Conservation (phyloP, 2,329 filamentous ascomycete genomes). For the Coccinonectria pachysandricola region DNA sequence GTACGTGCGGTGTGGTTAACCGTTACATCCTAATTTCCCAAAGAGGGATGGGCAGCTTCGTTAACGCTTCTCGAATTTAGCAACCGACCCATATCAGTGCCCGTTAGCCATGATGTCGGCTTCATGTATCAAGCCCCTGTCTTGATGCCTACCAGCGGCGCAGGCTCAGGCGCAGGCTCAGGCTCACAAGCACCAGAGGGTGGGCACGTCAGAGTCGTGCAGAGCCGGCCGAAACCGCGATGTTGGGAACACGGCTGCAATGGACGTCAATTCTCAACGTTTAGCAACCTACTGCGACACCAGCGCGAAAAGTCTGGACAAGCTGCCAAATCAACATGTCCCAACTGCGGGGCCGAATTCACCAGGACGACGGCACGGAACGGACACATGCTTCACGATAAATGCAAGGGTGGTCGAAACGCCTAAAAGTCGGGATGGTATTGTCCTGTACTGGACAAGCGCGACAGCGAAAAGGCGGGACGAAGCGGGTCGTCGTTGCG, state of each 20-base stretch:
- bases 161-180: constrained; percentile 23
- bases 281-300: constrained; percentile 86
- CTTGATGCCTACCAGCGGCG: constrained; percentile 26
- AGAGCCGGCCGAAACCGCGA: constrained; percentile 79
- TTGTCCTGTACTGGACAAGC: too few relatives aligned
- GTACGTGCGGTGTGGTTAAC: constrained; percentile 20
- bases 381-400: constrained; percentile 76
- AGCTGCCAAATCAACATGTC: constrained; percentile 78
- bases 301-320: constrained; percentile 92
- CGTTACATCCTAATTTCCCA: too few relatives aligned
- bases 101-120: constrained; percentile 25
- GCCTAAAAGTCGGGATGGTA: too few relatives aligned
- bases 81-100: constrained; percentile 29
- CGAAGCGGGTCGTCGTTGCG: too few relatives aligned
- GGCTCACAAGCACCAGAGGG: too few relatives aligned
- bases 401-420: constrained; percentile 62
- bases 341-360: constrained; percentile 86
- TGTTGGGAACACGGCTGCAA: constrained; percentile 98
- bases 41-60: constrained; percentile 4
- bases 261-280: constrained; percentile 88
- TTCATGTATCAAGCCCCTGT: constrained; percentile 35
- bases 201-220: constrained; percentile 56
- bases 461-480: too few relatives aligned
- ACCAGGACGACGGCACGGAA: constrained; percentile 82
- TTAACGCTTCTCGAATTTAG: constrained; percentile 18